Evolutionary conservation across 148 eudicot species (phyloP).

Genomic region (Chenopodium formosanum): DNA sequence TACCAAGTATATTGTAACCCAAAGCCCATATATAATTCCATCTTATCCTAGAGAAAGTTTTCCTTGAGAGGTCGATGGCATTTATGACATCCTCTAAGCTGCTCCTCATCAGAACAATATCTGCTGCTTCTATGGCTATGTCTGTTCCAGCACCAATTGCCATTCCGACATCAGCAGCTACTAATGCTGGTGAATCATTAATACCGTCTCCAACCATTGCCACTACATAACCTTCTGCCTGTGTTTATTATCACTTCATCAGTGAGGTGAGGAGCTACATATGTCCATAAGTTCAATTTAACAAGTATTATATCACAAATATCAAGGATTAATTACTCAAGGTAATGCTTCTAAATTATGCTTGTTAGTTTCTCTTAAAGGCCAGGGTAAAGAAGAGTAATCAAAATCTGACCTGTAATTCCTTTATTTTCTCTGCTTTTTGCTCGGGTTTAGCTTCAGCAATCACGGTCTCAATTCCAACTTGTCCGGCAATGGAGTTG

Average conservation of each 20-base stretch:
- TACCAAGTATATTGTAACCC: constrained; percentile 79
- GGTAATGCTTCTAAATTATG: neutral
- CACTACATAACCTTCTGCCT: constrained; percentile 72
- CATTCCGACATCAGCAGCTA: constrained; percentile 96
- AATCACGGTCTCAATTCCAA: constrained; percentile 66
- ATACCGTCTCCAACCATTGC: constrained; percentile 99
- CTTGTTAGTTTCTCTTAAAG: neutral
- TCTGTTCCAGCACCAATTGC: constrained; percentile 98
- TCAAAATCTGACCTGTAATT: constrained; percentile 58
- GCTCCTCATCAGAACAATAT: constrained; percentile 85
- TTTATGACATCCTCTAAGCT: constrained; percentile 87
- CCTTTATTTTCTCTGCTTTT: constrained; percentile 79
- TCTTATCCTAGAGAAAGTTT: constrained; percentile 77
- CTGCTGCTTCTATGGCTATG: constrained; percentile 98
- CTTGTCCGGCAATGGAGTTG: constrained; percentile 75
- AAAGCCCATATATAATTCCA: constrained; percentile 92
- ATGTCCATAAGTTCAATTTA: neutral
- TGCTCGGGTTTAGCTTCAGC: constrained; percentile 93
- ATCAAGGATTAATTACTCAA: too few relatives aligned
- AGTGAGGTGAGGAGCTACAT: neutral
- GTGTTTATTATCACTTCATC: constrained; percentile 13
- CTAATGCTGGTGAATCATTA: constrained; percentile 94
- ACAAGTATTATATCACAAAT: neutral
- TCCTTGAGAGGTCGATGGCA: constrained; percentile 91
- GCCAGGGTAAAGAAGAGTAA: neutral